These are phyloP conservation scores for Stagonosporopsis rhizophila DNA, from an alignment of 2,329 filamentous ascomycete genomes.

Conservation along the genomic window DNA sequence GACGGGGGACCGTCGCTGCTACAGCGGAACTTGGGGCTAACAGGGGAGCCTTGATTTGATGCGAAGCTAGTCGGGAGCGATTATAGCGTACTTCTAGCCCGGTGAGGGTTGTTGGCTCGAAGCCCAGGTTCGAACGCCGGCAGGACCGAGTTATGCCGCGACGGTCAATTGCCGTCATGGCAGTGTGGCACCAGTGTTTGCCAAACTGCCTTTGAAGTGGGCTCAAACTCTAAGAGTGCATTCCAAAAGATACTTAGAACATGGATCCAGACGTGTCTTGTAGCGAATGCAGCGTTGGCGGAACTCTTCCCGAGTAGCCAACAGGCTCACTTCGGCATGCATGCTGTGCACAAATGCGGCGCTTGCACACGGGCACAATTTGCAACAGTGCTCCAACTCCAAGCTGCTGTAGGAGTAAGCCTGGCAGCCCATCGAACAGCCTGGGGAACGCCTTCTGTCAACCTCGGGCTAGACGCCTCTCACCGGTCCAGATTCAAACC, in stretches of 20 bases:
- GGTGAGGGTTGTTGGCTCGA: background rate
- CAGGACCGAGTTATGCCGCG: constrained; percentile 3
- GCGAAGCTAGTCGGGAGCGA: constrained; percentile 1
- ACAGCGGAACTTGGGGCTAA: constrained; percentile 1
- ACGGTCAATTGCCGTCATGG: constrained; percentile 3
- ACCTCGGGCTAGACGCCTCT: constrained; percentile 8
- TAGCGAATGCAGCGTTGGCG: constrained; percentile 8
- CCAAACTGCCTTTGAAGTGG: constrained; percentile 1
- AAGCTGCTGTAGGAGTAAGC: background rate
- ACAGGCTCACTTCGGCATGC: background rate
- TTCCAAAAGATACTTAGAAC: background rate
- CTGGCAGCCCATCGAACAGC: background rate
- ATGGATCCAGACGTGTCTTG: background rate
- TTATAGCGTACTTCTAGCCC: constrained; percentile 7
- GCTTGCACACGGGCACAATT: background rate
- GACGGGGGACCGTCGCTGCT: constrained; percentile 1
- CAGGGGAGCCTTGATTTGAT: background rate
- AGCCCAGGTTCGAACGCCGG: background rate
- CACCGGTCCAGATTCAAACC: constrained; percentile 11
- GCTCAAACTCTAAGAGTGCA: constrained; percentile 11
- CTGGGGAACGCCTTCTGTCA: constrained; percentile 12
- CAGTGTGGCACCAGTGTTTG: background rate
- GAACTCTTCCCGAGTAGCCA: constrained; percentile 1
- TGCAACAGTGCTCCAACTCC: too few relatives aligned
- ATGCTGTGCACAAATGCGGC: background rate